Evolutionary conservation across 176 grass and related monocot genomes (phyloP), one percentile per base, ranked within the genome.

Genomic region (Aegilops tauschii): DNA sequence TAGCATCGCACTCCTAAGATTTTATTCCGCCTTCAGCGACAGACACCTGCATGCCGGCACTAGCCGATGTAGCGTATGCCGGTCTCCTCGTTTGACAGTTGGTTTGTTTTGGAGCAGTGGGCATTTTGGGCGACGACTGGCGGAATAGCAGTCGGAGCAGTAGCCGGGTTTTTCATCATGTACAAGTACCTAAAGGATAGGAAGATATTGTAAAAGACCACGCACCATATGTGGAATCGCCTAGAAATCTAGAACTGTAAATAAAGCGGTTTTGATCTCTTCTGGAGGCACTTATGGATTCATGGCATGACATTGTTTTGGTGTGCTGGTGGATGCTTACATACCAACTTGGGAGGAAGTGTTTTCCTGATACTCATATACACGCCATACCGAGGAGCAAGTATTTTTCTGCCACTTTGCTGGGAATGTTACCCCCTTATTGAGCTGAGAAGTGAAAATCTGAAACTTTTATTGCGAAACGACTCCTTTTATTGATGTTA

Each of bases 61-160:
- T 83, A 40, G 40, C 12, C 27, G 25, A 83, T 59, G 82, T 23
- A 16, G 18, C 34, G 68, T 84, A 61, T 8, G 7, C 40, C 52
- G 29, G n/a, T 67, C 9, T 42, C 0, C 0, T 65, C 4, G 14
- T 81, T 78, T 89, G 58, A 89, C 29, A 20, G 52, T 44, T 76
- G 47, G 14, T 90, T 90, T 90, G 5, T 89, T 87, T 85, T 89
- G 31, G 69, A 87, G 72, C 90, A 98, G 97, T 94, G 66, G 81
- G 94, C 97, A 64, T 98, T 98, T 90, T 98, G 93, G 94, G 40
- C 73, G 76, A 98, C 97, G 5, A 96, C 97, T 4, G 90, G 90
- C 84, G 97, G 92, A 82, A 98, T 98, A 85, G 82, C 95, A 80
- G 68, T 94, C 66, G 97, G 97, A 30, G 97, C 94, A 80, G 61